Evolutionary conservation across 805 yeast genomes (phyloP).

Genomic region (Teunomyces gatunensis): DNA sequence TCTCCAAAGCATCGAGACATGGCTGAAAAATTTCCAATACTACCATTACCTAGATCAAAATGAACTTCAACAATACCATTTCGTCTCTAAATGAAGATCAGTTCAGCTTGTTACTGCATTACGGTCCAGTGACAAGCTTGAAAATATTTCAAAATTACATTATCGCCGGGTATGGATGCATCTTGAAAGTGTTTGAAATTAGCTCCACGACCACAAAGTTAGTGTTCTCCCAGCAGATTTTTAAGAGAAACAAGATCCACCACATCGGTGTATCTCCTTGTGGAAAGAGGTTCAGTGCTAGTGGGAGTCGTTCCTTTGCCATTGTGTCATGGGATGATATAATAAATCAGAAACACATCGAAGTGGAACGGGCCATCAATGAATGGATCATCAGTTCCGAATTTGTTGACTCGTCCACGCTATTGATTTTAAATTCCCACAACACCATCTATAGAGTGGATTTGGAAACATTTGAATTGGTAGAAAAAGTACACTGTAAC

Average conservation of each 20-base stretch:
- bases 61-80: slow-evolving; percentile 8
- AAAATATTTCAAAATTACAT: slow-evolving; percentile 38
- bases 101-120: slow-evolving; percentile 30
- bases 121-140: slow-evolving; percentile 73
- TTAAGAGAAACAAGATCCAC: slow-evolving; percentile 78
- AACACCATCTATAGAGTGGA: slow-evolving; percentile 50
- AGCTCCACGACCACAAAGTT: slow-evolving; percentile 24
- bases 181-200: slow-evolving; percentile 53
- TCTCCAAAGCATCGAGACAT: neutral
- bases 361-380: slow-evolving; percentile 50
- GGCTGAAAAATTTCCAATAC: neutral
- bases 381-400: slow-evolving; percentile 80
- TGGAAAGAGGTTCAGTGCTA: slow-evolving; percentile 36
- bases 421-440: slow-evolving; percentile 72
- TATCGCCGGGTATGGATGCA: slow-evolving; percentile 72
- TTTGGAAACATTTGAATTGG: slow-evolving; percentile 27
- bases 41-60: neutral
- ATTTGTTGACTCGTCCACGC: slow-evolving; percentile 39
- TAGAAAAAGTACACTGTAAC: slow-evolving; percentile 42
- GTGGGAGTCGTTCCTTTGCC: slow-evolving; percentile 74
- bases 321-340: slow-evolving; percentile 18
- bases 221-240: slow-evolving; percentile 44
- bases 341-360: slow-evolving; percentile 12
- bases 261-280: slow-evolving; percentile 49
- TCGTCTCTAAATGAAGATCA: slow-evolving; percentile 17